These are phyloP conservation scores for Xanthoceras sorbifolium DNA, from an alignment of 345 rosid species.

Conservation along the genomic window DNA sequence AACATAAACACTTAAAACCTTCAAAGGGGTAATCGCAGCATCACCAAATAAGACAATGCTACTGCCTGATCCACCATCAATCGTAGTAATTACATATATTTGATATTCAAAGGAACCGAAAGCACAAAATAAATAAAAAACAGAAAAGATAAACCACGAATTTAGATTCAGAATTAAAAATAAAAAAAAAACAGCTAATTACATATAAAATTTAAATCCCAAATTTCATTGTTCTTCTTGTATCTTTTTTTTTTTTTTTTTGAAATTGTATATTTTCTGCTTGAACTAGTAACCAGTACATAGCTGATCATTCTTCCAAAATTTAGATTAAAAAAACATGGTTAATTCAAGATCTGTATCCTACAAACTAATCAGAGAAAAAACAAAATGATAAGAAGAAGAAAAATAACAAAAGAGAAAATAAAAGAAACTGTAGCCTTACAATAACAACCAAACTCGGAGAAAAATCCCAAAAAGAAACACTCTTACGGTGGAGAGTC, in stretches of 20 bases:
- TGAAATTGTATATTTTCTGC: background rate
- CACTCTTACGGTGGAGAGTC: background rate
- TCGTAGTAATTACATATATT: background rate
- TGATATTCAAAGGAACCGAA: background rate
- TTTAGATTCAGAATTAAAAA: background rate
- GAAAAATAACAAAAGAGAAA: background rate
- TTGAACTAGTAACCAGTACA: background rate
- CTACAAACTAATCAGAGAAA: background rate
- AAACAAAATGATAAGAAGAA: background rate
- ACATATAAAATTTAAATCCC: background rate
- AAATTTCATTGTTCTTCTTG: background rate
- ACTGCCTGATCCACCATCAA: background rate
- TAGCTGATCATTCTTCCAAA: background rate
- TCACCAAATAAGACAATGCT: background rate
- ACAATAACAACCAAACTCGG: background rate
- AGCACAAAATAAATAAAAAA: background rate
- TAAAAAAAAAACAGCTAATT: background rate
- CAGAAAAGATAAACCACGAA: too few species aligned
- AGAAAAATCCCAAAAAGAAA: background rate
- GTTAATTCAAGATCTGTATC: slow-evolving; percentile 14
- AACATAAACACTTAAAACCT: background rate
- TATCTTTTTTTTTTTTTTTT: background rate
- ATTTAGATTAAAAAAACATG: background rate
- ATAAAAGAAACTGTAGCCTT: background rate
- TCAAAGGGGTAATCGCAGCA: background rate